These are phyloP conservation scores for Cladophialophora psammophila DNA, from an alignment of 2,329 filamentous ascomycete genomes.

Conservation along the genomic window DNA sequence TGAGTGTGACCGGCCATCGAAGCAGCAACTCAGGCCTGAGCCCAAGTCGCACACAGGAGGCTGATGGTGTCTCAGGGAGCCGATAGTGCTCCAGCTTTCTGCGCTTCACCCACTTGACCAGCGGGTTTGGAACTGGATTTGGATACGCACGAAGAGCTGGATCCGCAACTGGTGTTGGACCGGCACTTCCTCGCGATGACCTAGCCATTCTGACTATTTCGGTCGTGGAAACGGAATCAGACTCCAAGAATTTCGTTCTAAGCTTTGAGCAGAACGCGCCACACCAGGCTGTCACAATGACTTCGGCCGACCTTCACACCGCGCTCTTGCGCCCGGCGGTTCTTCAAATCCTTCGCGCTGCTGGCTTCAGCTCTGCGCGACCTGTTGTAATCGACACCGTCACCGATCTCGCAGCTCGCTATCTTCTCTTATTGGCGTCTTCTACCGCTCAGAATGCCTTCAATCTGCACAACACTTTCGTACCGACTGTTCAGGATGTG, in stretches of 20 bases:
- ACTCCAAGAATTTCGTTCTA: background rate
- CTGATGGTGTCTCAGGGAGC: background rate
- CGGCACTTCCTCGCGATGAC: background rate
- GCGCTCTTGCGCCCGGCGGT: slow-evolving; percentile 85
- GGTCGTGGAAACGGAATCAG: background rate
- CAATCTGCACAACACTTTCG: slow-evolving; percentile 71
- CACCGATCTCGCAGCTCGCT: slow-evolving; percentile 84
- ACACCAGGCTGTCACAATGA: slow-evolving; percentile 48
- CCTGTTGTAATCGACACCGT: slow-evolving; percentile 84
- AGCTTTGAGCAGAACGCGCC: slow-evolving; percentile 10
- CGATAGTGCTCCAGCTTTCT: slow-evolving; percentile 14
- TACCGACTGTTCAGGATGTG: slow-evolving; percentile 76
- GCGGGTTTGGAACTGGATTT: slow-evolving; percentile 2
- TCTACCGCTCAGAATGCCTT: slow-evolving; percentile 74
- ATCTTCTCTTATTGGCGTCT: slow-evolving; percentile 76
- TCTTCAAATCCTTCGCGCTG: slow-evolving; percentile 88
- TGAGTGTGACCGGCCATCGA: slow-evolving; percentile 17
- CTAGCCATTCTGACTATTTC: slow-evolving; percentile 1
- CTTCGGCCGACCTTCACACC: slow-evolving; percentile 66
- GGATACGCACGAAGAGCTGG: slow-evolving; percentile 5
- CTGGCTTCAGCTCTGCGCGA: slow-evolving; percentile 84
- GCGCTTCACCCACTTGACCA: background rate
- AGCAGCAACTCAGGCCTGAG: slow-evolving; percentile 8
- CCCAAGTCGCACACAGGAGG: slow-evolving; percentile 15
- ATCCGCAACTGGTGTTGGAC: background rate